Base-by-base conservation (phyloP, 495 filamentous ascomycete genomes). In the Oidiodendron maius region DNA sequence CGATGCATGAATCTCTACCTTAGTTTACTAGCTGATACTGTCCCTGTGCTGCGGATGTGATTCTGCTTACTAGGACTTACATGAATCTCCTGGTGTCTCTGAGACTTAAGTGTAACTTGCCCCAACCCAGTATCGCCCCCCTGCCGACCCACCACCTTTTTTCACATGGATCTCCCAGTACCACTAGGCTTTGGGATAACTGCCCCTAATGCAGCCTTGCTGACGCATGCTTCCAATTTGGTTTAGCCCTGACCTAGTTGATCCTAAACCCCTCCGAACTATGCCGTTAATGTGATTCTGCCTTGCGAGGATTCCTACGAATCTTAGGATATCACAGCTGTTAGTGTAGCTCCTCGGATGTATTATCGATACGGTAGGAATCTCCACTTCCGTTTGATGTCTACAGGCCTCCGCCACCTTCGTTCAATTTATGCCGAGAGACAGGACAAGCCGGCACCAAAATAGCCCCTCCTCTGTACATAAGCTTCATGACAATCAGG, bases 401-500 rank as follows among this genome's bases (percentile, higher is more conserved):
- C 37, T 3, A 18, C 37, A 10, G 21, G 37, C 37, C 21, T n/a
- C 16, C 10, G 15, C 34, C 39, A n/a, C n/a, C n/a, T n/a, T n/a
- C n/a, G n/a, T n/a, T 32, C 28, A 32, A 32, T n/a, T 32, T 32
- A 32, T 32, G 28, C 28, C 28, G 28, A 32, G 28, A 32, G 28
- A 32, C 28, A 32, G 28, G 28, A 32, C 28, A 32, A 32, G 28
- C 28, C 28, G 25, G 43, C 43, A 32, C 24, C 43, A 46, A 15
- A 12, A 30, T 21, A 46, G 23, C 23, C 25, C 22, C 23, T 41
- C 34, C 36, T 22, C 46, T 48, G 18, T 45, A 34, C 48, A 51
- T 51, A 17, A 45, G 26, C 41, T 15, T 44, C 32, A 51, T 17
- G 48, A 30, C 15, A 24, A 10, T 40, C 42, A 46, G 50, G 24